These are phyloP conservation scores for Naganishia cerealis DNA, from an alignment of 1,284 basidiomycete genomes.

Conservation along the genomic window DNA sequence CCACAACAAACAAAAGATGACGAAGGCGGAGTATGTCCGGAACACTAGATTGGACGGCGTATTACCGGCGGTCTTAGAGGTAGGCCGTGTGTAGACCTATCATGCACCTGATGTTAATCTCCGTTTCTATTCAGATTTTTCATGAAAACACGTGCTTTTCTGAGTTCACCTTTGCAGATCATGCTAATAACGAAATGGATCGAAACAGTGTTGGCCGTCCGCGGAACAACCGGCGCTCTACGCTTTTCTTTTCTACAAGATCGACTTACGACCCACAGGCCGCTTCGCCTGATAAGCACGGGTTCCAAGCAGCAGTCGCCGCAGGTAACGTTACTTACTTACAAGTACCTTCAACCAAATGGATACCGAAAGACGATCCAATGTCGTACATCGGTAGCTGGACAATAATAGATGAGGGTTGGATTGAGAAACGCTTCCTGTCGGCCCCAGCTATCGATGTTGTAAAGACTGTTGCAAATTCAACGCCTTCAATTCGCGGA, in stretches of 20 bases:
- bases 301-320: conserved; percentile 61
- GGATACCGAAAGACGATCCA: conserved; percentile 67
- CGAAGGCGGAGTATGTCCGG: conserved; percentile 84
- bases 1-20: conserved; percentile 97
- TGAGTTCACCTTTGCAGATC: conserved; percentile 94
- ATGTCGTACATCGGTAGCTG: conserved; percentile 74
- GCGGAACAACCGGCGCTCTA: conserved; percentile 19
- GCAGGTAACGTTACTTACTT: conserved; percentile 58
- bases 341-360: conserved; percentile 45
- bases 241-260: conserved; percentile 15
- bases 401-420: conserved; percentile 67
- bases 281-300: conserved; percentile 38
- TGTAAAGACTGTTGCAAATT: conserved; percentile 22
- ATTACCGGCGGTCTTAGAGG: conserved; percentile 78
- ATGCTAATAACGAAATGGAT: conserved; percentile 56
- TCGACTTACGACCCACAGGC: background rate
- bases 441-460: conserved; percentile 68
- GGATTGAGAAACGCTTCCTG: conserved; percentile 69
- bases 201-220: background rate
- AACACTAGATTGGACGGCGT: conserved; percentile 88
- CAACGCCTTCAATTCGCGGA: background rate
- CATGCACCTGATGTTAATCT: conserved; percentile 23
- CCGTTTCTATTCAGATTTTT: conserved; percentile 67
- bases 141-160: conserved; percentile 95
- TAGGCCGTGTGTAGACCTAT: conserved; percentile 47